Base-by-base conservation (phyloP, 176 grass and related monocot species). In the Lolium perenne region DNA sequence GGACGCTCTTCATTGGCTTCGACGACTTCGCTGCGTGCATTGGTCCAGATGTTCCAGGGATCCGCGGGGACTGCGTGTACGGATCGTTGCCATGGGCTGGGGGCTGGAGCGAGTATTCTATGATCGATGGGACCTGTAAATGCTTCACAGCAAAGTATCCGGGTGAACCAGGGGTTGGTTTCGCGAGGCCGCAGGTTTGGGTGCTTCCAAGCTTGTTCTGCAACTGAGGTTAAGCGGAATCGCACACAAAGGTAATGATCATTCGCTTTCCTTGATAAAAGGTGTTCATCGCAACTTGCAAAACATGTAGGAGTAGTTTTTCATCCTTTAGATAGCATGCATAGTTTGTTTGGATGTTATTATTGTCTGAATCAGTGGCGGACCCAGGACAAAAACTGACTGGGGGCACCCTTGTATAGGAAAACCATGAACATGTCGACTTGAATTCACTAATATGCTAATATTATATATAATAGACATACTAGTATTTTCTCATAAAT, bases 21-120 rank as follows among this genome's bases (percentile, higher is more conserved):
- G 22, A 69, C 2, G 86, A 84, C 21, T 94, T 94, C 21, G 47
- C 49, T 2, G 92, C 79, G 16, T 90, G 86, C 51, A 43, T 90
- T 11, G 77, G 59, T 32, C 67, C 89, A 6, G 64, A 73, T 83
- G 51, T 81, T 11, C 61, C 67, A 1, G 80, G 86, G 43, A 45
- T 89, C 54, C 79, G 41, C 51, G 69, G n/a, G 74, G 88, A 94
- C 56, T 83, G 89, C 38, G 83, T 94, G 20, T 91, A 94, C 49
- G 80, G 74, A 50, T 60, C 73, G 1, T 48, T 82, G 38, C 40
- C 62, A 54, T 22, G 60, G 61, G 48, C 49, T 49, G 78, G 80
- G 54, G 80, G 72, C 2, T 90, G 88, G 83, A 85, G 68, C 58
- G 88, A 73, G 43, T 93, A 85, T 83, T 85, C 82, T 35, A 56